Evolutionary conservation across 371 early-diverging fungal species (phyloP), one percentile per base, ranked within the genome.

Genomic region (Mucor plumbeus): DNA sequence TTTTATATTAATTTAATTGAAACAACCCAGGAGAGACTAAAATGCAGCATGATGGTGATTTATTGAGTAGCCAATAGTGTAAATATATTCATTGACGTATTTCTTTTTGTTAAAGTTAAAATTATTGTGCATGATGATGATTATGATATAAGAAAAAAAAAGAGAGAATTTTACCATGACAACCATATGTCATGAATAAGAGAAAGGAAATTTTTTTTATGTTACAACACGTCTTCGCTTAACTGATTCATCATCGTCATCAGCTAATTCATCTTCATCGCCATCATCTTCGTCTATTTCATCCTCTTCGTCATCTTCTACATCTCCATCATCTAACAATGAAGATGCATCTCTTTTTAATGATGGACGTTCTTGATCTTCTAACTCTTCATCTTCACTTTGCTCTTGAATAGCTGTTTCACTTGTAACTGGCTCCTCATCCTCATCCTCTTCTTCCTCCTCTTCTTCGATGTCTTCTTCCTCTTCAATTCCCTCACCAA

Each of bases 281-380:
- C 41, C 60, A 15, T 60, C 60, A 14, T 60, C 60, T 41, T 60
- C 60, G 6, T 61, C 61, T 48, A 65, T 15, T 50, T 69, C 67
- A 15, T 67, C 67, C 41, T 67, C 66, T n/a, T 72, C 68, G 4
- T 61, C 65, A 5, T 60, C 72, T 35, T 19, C 34, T 34, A 38
- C 47, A 40, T 50, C 61, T 17, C 60, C 41, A 7, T 55, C 64
- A 17, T 43, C 63, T 10, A 59, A 36, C 39, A 59, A 54, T 21
- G 39, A 17, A 19, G 39, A n/a, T 55, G 33, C 35, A 41, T 54
- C 35, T 41, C 41, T 41, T 48, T 44, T 35, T 36, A 50, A 21
- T 9, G 13, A 21, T 21, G 19, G 50, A 21, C 50, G 50, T 50
- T 50, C 64, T 35, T 64, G 61, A 15, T 69, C 65, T 15, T 69